phyloP scores from a whole-genome alignment of 2,329 filamentous ascomycete genomes.

The Botrytis pseudocinerea region DNA sequence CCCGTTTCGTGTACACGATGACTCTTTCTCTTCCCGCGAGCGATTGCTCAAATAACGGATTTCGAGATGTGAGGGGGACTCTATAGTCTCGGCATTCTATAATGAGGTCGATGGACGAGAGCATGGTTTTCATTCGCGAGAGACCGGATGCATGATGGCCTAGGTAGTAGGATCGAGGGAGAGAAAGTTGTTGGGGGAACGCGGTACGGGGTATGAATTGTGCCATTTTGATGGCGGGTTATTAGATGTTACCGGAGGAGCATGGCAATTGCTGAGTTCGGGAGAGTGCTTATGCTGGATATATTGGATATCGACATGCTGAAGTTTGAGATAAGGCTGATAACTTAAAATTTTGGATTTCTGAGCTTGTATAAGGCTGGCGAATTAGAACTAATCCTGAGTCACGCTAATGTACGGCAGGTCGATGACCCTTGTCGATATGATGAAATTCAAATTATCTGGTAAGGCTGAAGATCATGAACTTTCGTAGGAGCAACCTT shows the following conservation, averaged over 20 bases:
- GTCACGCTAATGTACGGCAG: background rate
- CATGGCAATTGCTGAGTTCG: slow-evolving; percentile 18
- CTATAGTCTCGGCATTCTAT: slow-evolving; percentile 95
- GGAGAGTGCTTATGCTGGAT: background rate
- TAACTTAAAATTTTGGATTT: slow-evolving; percentile 19
- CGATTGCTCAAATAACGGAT: slow-evolving; percentile 81
- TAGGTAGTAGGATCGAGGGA: slow-evolving; percentile 89
- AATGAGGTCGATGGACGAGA: slow-evolving; percentile 81
- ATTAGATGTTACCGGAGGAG: slow-evolving; percentile 25
- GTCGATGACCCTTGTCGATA: background rate
- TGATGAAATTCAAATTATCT: background rate
- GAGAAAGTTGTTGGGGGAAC: slow-evolving; percentile 71
- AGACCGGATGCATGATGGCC: slow-evolving; percentile 87
- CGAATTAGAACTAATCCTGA: background rate
- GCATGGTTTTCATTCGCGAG: slow-evolving; percentile 75
- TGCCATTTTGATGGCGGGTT: slow-evolving; percentile 30
- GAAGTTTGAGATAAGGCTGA: slow-evolving; percentile 35
- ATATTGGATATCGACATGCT: slow-evolving; percentile 33
- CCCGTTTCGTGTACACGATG: slow-evolving; percentile 88
- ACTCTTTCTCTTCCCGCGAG: slow-evolving; percentile 73
- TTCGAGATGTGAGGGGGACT: slow-evolving; percentile 83
- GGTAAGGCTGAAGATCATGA: background rate
- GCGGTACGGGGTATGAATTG: slow-evolving; percentile 70
- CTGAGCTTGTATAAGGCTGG: slow-evolving; percentile 24
- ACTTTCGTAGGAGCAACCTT: background rate